Evolutionary conservation across 208 protist species (phyloP), one percentile per base, ranked within the genome.

Genomic region (Wallacemonas sp.): DNA sequence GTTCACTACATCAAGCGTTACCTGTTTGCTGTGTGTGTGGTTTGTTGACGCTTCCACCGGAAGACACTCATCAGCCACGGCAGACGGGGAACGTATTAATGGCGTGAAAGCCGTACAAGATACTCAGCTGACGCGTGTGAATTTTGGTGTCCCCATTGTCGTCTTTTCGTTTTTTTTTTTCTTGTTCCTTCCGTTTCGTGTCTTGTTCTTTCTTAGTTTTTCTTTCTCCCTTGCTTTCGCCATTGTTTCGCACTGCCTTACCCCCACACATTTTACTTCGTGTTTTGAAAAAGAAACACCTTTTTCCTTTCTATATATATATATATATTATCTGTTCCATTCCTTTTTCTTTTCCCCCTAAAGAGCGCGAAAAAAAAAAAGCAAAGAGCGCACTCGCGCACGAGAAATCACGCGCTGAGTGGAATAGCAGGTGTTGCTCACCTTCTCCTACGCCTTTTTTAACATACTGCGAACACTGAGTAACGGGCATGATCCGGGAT

Each of bases 141-240:
- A 2, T 22, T 26, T 8, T 41, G 25, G 5, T 10, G 48, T 31
- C 11, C 14, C 10, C 11, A 3, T 8, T 20, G 5, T 3, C 8
- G 31, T 3, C n/a, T 54, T 10, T 57, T 33, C 36, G 33, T 48
- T 57, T 44, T 65, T 48, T 59, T 57, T 57, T 57, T 64, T 65
- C 33, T 49, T 57, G 22, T 61, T 26, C 61, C 54, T 57, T 61
- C 31, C 48, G 33, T 62, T 62, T 61, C 16, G 4, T 67, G 46
- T 61, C 52, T 61, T 62, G 66, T 29, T 33, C 28, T 62, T 57
- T 46, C 28, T 62, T 57, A 33, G 33, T 61, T 64, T 65, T 61
- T 29, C 25, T 54, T 74, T 54, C 48, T 11, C 16, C 52, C 44
- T 48, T 25, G 25, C 16, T 50, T 39, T 36, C 44, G 5, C 26